Evolutionary conservation across 148 eudicot genomes (phyloP), one percentile per base, ranked within the genome.

Genomic region (Amaranthus hypochondriacus): DNA sequence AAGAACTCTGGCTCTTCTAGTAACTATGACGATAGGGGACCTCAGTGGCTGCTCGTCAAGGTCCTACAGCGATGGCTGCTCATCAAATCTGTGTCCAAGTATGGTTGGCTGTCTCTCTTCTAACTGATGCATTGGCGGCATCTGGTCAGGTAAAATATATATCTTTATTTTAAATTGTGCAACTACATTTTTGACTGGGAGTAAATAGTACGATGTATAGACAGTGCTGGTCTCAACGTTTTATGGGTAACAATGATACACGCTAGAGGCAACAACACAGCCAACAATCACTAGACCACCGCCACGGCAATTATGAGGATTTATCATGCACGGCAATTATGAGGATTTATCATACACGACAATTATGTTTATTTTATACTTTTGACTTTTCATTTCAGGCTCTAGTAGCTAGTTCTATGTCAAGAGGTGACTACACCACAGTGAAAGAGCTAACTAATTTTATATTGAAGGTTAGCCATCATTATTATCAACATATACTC

Each of bases 21-120:
- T 82, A 39, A 88, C 96, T 28, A 80, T 82, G 86, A 90, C 95
- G 48, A 57, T 86, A 47, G 95, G 95, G 83, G 61, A 82, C 95
- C 56, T 86, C 95, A 73, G 86, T 90, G 95, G 95, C 95, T 83
- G 92, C 96, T 76, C 92, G 90, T 61, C 95, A 90, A 76, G 95
- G 95, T 63, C 87, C 92, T 28, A 52, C 79, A 71, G 87, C 90
- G 70, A 88, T 88, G 95, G 95, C 95, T 80, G 91, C 90, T 82
- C 92, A 90, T 78, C 95, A 90, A 66, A 84, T 90, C 66, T 90
- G 95, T 82, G 68, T 88, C 72, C 95, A 90, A 85, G 88, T 90
- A 49, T 90, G 95, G 92, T 79, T 90, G 82, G 88, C 95, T 64
- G 95, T 88, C 56, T 90, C 95, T 79, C 87, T 90, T 47, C 79